Evolutionary conservation across 179 eudicot genomes (phyloP).

Genomic region (Pouteria campechiana): DNA sequence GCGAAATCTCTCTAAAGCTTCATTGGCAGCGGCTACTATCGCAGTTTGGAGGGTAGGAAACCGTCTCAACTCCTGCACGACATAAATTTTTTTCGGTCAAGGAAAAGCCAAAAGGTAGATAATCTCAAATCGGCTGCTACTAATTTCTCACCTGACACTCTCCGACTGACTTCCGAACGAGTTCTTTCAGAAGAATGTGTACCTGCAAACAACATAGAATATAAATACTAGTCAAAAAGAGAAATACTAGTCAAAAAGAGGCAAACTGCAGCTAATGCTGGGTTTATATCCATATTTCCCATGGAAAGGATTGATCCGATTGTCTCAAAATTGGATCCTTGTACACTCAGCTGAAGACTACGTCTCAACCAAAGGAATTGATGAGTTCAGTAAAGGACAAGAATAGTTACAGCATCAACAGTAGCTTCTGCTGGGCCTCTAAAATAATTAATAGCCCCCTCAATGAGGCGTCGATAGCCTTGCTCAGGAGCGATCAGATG

Average conservation of each 20-base stretch:
- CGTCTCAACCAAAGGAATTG: too few relatives aligned
- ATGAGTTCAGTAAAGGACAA: neutral
- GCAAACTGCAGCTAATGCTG: too few relatives aligned
- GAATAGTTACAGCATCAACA: constrained; percentile 46
- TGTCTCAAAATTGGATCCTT: too few relatives aligned
- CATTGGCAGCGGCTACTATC: constrained; percentile 42
- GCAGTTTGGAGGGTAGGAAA: constrained; percentile 57
- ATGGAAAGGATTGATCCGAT: too few relatives aligned
- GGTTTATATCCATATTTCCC: too few relatives aligned
- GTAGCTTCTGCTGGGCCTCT: constrained; percentile 57
- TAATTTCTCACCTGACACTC: constrained; percentile 43
- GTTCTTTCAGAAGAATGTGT: constrained; percentile 44
- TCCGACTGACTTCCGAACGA: constrained; percentile 46
- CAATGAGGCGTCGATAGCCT: constrained; percentile 61
- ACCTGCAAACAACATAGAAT: too few relatives aligned
- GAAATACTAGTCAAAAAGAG: too few relatives aligned
- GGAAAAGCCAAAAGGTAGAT: neutral
- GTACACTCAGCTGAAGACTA: too few relatives aligned
- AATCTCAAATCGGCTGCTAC: too few relatives aligned
- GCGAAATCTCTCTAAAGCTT: constrained; percentile 50
- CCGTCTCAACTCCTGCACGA: constrained; percentile 46
- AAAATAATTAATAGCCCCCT: constrained; percentile 31
- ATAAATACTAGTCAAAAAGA: too few relatives aligned
- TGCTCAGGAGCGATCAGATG: constrained; percentile 63
- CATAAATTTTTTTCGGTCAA: neutral